A percentile compares a stretch with the other conserved stretches of the same genome.
Conservation (phyloP, 495 filamentous ascomycete genomes). For the Cairneyella variabilis region DNA sequence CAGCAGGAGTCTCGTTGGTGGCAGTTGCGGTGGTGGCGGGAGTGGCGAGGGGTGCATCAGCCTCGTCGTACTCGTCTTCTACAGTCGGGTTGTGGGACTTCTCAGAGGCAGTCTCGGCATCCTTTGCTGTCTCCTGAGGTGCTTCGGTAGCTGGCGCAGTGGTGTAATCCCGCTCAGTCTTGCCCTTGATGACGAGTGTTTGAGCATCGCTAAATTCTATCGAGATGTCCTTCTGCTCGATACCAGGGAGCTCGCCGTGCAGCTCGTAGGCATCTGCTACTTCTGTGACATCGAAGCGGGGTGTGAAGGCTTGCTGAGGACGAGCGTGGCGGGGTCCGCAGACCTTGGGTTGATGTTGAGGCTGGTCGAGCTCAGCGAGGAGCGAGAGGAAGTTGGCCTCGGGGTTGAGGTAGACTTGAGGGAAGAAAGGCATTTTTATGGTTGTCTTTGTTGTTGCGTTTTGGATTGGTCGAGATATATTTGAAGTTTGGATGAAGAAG, state of each 20-base stretch:
- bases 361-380: conserved; percentile 64
- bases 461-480: not conserved
- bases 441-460: conserved; percentile 4
- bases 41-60: conserved; percentile 20
- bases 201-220: conserved; percentile 82
- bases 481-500: conserved; percentile 12
- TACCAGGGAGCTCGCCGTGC: conserved; percentile 81
- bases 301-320: conserved; percentile 51
- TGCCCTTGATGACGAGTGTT: conserved; percentile 71
- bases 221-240: conserved; percentile 69
- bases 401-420: conserved; percentile 43
- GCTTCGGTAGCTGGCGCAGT: too few relatives aligned
- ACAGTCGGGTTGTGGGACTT: conserved; percentile 55
- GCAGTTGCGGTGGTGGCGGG: conserved; percentile 22
- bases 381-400: conserved; percentile 58
- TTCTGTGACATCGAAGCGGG: conserved; percentile 80
- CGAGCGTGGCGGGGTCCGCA: conserved; percentile 25
- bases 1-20: conserved; percentile 25
- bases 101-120: conserved; percentile 32
- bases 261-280: conserved; percentile 65
- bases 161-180: conserved; percentile 51
- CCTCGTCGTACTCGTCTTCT: conserved; percentile 45
- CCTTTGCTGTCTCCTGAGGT: conserved; percentile 20
- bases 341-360: conserved; percentile 22
- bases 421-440: conserved; percentile 63